Percentiles rank a stretch among this genome's conserved stretches.
phyloP scores from a whole-genome alignment of 257 asterid species.

The Solanum appendiculatum region DNA sequence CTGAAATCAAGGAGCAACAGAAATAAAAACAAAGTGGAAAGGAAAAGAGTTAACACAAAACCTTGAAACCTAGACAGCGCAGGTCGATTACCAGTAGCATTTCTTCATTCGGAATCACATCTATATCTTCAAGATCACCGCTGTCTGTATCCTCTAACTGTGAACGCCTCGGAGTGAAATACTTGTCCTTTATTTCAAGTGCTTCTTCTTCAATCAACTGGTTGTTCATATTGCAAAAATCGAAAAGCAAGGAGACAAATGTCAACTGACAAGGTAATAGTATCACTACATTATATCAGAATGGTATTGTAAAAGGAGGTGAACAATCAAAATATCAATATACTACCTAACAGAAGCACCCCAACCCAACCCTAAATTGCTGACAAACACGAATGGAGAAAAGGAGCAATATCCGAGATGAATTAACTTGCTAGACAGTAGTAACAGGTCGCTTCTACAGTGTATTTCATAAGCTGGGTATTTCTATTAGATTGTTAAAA shows the following conservation, averaged over 20 bases:
- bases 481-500: background rate
- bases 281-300: background rate
- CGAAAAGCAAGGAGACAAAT: background rate
- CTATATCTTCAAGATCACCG: constrained; percentile 81
- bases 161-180: constrained; percentile 81
- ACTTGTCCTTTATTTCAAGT: constrained; percentile 75
- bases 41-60: background rate
- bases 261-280: background rate
- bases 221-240: background rate
- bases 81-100: constrained; percentile 61
- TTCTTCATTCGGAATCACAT: constrained; percentile 90
- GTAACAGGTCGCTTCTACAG: background rate
- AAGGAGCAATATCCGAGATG: background rate
- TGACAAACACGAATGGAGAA: background rate
- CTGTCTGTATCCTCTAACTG: constrained; percentile 76
- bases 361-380: background rate
- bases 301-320: background rate
- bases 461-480: background rate
- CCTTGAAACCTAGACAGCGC: background rate
- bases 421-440: background rate
- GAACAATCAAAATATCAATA: background rate
- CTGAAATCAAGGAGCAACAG: constrained; percentile 26
- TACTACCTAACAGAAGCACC: background rate
- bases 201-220: constrained; percentile 90
- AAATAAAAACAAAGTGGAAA: background rate